These are phyloP conservation scores for Geotrichum carabidarum DNA, from an alignment of 1,139 yeast species.

Conservation along the genomic window DNA sequence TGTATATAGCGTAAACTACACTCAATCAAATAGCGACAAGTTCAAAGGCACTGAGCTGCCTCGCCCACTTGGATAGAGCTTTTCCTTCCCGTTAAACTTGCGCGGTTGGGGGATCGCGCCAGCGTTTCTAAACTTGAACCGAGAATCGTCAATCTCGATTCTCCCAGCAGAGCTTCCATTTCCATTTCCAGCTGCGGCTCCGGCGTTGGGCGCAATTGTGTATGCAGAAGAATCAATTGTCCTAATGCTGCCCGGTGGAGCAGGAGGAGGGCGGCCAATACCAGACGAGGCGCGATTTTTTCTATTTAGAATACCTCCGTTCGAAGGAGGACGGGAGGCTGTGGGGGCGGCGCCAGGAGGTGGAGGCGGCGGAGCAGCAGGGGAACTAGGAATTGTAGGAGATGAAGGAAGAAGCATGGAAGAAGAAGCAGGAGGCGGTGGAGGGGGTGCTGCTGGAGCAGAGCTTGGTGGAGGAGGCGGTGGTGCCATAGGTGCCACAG, in stretches of 20 bases:
- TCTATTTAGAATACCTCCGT: constrained; percentile 23
- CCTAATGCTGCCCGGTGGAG: constrained; percentile 27
- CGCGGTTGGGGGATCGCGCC: constrained; percentile 80
- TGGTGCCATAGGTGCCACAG: constrained; percentile 31
- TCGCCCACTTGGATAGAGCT: constrained; percentile 91
- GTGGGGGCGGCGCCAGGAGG: constrained; percentile 27
- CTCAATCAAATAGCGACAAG: constrained; percentile 42
- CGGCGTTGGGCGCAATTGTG: constrained; percentile 27
- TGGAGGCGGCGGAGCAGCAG: constrained; percentile 19
- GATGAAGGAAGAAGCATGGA: constrained; percentile 27
- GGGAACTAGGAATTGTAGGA: constrained; percentile 4
- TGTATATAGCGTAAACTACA: background rate
- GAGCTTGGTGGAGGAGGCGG: constrained; percentile 34
- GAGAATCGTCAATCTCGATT: constrained; percentile 57
- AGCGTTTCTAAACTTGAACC: constrained; percentile 68
- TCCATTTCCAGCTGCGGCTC: constrained; percentile 19
- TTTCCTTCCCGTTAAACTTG: constrained; percentile 59
- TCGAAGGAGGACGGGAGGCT: constrained; percentile 24
- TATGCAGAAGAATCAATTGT: constrained; percentile 35
- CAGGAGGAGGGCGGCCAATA: constrained; percentile 25
- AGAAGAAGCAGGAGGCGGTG: constrained; percentile 26
- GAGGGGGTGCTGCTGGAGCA: constrained; percentile 27
- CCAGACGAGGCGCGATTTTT: constrained; percentile 25
- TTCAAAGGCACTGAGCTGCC: constrained; percentile 91
- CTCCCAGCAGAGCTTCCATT: constrained; percentile 18